These are phyloP conservation scores for Crithidia thermophila DNA, from an alignment of 208 protist genomes.

Conservation along the genomic window DNA sequence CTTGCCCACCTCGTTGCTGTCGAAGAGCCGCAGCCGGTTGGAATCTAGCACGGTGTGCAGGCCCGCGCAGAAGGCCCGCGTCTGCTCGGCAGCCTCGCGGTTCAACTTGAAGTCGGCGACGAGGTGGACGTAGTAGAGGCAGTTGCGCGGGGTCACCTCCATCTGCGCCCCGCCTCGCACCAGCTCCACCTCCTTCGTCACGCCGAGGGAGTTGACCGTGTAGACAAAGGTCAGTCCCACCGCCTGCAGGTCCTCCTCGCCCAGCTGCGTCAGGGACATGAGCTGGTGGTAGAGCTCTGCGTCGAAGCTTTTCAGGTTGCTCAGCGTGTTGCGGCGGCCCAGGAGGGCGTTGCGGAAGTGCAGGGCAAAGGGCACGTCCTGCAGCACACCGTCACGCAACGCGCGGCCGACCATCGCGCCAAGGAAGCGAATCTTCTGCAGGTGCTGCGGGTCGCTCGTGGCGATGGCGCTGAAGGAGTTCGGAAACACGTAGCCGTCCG, in stretches of 20 bases:
- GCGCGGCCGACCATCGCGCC: slow-evolving; percentile 91
- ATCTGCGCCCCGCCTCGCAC: slow-evolving; percentile 77
- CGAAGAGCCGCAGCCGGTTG: slow-evolving; percentile 82
- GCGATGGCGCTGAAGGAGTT: slow-evolving; percentile 85
- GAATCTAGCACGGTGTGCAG: slow-evolving; percentile 69
- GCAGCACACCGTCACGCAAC: slow-evolving; percentile 89
- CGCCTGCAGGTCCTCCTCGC: slow-evolving; percentile 68
- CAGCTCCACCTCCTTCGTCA: slow-evolving; percentile 79
- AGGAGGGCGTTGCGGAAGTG: slow-evolving; percentile 93
- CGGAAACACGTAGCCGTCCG: slow-evolving; percentile 87
- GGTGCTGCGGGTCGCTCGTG: slow-evolving; percentile 64
- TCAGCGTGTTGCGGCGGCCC: slow-evolving; percentile 88
- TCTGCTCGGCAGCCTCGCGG: slow-evolving; percentile 81
- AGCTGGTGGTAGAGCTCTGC: slow-evolving; percentile 87
- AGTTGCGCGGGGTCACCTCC: slow-evolving; percentile 85
- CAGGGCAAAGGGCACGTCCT: slow-evolving; percentile 88
- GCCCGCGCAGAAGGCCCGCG: slow-evolving; percentile 81
- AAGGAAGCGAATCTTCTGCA: slow-evolving; percentile 86
- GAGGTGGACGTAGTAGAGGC: slow-evolving; percentile 92
- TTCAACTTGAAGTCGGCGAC: slow-evolving; percentile 95
- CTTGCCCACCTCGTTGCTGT: slow-evolving; percentile 85
- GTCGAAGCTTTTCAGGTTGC: slow-evolving; percentile 89
- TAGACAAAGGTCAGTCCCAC: slow-evolving; percentile 85
- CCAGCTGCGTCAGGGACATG: slow-evolving; percentile 61
- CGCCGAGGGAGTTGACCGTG: slow-evolving; percentile 70